Evolutionary conservation across 192 early-diverging fungal species (phyloP).

Genomic region (Phycomyces blakesleeanus): DNA sequence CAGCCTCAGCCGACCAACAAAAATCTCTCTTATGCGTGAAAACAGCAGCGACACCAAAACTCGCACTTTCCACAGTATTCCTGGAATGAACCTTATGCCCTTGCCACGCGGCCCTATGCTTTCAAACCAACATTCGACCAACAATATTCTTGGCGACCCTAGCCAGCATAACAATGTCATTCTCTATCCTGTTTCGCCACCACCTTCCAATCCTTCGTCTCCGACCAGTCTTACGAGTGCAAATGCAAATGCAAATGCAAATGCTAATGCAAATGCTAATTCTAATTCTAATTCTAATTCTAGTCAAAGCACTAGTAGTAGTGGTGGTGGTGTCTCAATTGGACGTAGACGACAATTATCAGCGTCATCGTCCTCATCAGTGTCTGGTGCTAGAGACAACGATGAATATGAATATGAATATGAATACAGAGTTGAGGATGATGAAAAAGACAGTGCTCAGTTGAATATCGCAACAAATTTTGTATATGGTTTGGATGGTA

Average conservation of each 20-base stretch:
- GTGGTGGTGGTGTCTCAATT: too few relatives aligned
- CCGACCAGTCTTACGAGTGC: slow-evolving; percentile 43
- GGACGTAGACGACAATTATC: slow-evolving; percentile 42
- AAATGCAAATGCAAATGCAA: slow-evolving; percentile 33
- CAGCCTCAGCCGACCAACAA: background rate
- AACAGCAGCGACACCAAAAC: background rate
- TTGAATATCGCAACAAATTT: slow-evolving; percentile 47
- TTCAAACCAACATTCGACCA: background rate
- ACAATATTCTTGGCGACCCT: background rate
- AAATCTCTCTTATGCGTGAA: background rate
- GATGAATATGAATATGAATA: too few relatives aligned
- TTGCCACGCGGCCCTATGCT: slow-evolving; percentile 13
- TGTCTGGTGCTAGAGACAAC: too few relatives aligned
- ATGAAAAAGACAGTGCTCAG: slow-evolving; percentile 27
- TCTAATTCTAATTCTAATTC: too few relatives aligned
- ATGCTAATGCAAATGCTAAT: slow-evolving; percentile 20
- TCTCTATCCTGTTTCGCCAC: slow-evolving; percentile 48
- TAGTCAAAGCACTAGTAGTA: too few relatives aligned
- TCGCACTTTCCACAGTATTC: slow-evolving; percentile 14
- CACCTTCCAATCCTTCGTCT: slow-evolving; percentile 54
- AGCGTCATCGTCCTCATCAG: too few relatives aligned
- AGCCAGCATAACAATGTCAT: slow-evolving; percentile 23
- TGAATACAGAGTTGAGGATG: too few relatives aligned
- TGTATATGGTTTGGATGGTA: slow-evolving; percentile 38
- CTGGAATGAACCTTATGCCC: slow-evolving; percentile 33